Percentiles rank a stretch among this genome's conserved stretches.
Conservation (phyloP, 225 moss, liverwort and hornwort genomes). For the Polytrichum commune region DNA sequence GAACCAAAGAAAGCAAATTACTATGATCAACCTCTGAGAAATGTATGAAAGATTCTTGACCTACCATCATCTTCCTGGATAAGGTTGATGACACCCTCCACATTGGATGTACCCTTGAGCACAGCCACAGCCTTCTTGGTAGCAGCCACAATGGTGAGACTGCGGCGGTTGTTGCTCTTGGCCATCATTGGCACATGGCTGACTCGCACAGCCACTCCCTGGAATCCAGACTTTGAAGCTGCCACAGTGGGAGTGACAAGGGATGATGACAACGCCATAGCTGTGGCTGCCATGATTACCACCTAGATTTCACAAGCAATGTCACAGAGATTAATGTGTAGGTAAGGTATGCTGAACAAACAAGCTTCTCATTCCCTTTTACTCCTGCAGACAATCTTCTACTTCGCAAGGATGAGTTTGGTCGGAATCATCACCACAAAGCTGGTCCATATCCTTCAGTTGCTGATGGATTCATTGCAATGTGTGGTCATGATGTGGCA, state of each 20-base stretch:
- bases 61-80: slow-evolving; percentile 63
- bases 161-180: slow-evolving; percentile 23
- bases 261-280: slow-evolving; percentile 33
- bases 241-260: slow-evolving; percentile 30
- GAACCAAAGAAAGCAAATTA: too few species aligned
- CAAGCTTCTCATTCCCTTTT: too few species aligned
- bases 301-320: not conserved
- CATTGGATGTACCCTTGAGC: slow-evolving; percentile 62
- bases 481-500: too few species aligned
- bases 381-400: too few species aligned
- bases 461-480: too few species aligned
- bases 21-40: too few species aligned
- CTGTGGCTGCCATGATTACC: slow-evolving; percentile 51
- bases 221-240: slow-evolving; percentile 43
- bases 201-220: slow-evolving; percentile 38
- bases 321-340: too few species aligned
- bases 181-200: slow-evolving; percentile 28
- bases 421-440: too few species aligned
- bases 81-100: slow-evolving; percentile 65
- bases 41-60: not conserved
- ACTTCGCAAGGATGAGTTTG: too few species aligned
- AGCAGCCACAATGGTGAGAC: slow-evolving; percentile 44
- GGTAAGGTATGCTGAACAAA: too few species aligned
- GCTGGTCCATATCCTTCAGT: too few species aligned
- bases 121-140: slow-evolving; percentile 85